Evolutionary conservation across 192 early-diverging fungal genomes (phyloP), one percentile per base, ranked within the genome.

Genomic region (Pilobolus umbonatus): DNA sequence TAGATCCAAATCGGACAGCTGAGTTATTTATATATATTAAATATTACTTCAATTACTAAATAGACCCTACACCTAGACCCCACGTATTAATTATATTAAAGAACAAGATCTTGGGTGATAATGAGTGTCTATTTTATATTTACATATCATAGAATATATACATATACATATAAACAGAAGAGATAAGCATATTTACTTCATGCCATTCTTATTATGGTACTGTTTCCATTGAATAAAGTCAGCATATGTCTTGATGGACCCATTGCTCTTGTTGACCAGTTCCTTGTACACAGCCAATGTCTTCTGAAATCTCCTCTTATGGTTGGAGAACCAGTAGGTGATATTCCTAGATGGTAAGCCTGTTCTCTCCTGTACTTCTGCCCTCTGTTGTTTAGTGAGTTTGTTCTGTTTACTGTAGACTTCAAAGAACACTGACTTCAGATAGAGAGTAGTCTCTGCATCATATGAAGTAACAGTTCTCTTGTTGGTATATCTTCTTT

Each of bases 301-400:
- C 3, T 38, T 44, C 19, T 44, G 35, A 15, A 46, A 67, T 48
- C 67, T 56, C 11, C 67, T 21, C 35, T 69, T 69, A 32, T 62
- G 60, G 28, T 69, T 69, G 26, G 67, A 62, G 26, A 69, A 58
- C 67, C 67, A 69, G 28, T 69, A 69, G 17, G 67, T 69, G 26
- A 69, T 55, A 7, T 52, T 69, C 3, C 67, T 42, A 21, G 61
- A 49, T n/a, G 56, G n/a, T 19, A 69, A 31, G 4, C 57, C 61
- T n/a, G 67, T 69, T 28, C 52, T 29, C 10, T 34, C 5, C 15
- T 43, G 40, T 38, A 69, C 42, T 30, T 46, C 12, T 31, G 2
- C 22, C 24, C 67, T 40, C 12, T 64, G 61, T 14, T 26, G 6
- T 11, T 64, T 62, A 21, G 55, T 63, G 9, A 64, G 53, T 35